Percentiles rank a stretch among this genome's conserved stretches.
phyloP scores from a whole-genome alignment of 2,329 filamentous ascomycete genomes.

The Pseudohalonectria lignicola region DNA sequence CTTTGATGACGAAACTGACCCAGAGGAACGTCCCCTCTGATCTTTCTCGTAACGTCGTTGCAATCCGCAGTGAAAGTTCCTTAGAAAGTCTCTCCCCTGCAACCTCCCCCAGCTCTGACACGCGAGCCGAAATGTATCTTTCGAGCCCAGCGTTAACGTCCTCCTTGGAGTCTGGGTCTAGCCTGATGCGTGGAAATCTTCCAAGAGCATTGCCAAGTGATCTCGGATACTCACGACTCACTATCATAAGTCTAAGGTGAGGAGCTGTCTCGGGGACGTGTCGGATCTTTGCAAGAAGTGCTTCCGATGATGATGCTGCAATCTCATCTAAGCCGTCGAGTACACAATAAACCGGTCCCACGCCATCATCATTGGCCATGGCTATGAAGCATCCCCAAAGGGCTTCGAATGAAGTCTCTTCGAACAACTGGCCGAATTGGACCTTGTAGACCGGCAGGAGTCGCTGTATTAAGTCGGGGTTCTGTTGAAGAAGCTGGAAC shows the following conservation, averaged over 20 bases:
- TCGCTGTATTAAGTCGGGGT: background rate
- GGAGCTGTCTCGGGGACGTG: background rate
- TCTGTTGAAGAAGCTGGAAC: background rate
- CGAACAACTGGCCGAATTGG: background rate
- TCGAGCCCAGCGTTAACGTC: background rate
- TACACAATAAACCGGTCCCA: background rate
- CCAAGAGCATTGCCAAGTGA: background rate
- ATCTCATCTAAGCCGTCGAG: background rate
- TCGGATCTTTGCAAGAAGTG: background rate
- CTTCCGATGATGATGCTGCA: background rate
- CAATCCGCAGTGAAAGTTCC: background rate
- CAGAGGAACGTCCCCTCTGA: background rate
- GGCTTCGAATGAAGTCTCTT: background rate
- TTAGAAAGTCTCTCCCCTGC: background rate
- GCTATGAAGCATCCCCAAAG: background rate
- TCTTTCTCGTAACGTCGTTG: background rate
- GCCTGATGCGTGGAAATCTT: background rate
- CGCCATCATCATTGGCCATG: background rate
- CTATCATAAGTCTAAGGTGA: background rate
- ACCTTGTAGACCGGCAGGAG: background rate
- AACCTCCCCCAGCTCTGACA: background rate
- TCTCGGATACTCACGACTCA: background rate
- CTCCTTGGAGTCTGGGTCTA: constrained; percentile 1
- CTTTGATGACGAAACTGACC: background rate
- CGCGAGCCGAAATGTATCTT: background rate